Percentiles rank a stretch among this genome's conserved stretches.
Evolutionary conservation across 208 protist genomes (phyloP).

Genomic region (Leishmania braziliensis): DNA sequence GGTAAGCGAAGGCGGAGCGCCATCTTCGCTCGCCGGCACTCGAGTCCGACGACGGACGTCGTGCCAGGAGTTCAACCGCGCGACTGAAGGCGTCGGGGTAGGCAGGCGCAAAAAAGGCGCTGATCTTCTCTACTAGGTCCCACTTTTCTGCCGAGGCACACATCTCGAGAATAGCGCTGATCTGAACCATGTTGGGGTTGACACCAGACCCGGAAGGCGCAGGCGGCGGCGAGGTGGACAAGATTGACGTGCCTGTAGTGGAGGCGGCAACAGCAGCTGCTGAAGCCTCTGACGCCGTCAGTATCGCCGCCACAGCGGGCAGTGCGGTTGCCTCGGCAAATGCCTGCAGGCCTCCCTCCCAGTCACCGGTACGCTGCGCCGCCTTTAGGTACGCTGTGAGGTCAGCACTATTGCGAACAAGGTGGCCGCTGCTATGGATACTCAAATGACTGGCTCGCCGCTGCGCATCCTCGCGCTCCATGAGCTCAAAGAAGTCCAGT

Average conservation of each 20-base stretch:
- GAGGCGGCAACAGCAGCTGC: neutral
- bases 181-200: slow-evolving; percentile 49
- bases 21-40: slow-evolving; percentile 14
- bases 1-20: slow-evolving; percentile 47
- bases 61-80: slow-evolving; percentile 34
- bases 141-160: slow-evolving; percentile 56
- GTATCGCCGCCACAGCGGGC: slow-evolving; percentile 1
- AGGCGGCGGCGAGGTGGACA: slow-evolving; percentile 2
- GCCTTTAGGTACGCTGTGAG: slow-evolving; percentile 64
- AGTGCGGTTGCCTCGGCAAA: slow-evolving; percentile 54
- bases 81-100: slow-evolving; percentile 43
- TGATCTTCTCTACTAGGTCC: slow-evolving; percentile 49
- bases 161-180: slow-evolving; percentile 57
- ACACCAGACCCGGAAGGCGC: slow-evolving; percentile 15
- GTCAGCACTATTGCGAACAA: slow-evolving; percentile 72
- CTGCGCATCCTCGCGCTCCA: slow-evolving; percentile 67
- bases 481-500: slow-evolving; percentile 54
- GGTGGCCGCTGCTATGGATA: slow-evolving; percentile 42
- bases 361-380: slow-evolving; percentile 57
- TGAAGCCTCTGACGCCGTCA: neutral
- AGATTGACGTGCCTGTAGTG: neutral
- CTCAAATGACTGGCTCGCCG: slow-evolving; percentile 36
- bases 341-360: slow-evolving; percentile 67
- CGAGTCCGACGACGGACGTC: neutral
- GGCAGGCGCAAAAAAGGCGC: slow-evolving; percentile 40